Evolutionary conservation across 345 rosid species (phyloP), one percentile per base, ranked within the genome.

Genomic region (Cochlearia excelsa): DNA sequence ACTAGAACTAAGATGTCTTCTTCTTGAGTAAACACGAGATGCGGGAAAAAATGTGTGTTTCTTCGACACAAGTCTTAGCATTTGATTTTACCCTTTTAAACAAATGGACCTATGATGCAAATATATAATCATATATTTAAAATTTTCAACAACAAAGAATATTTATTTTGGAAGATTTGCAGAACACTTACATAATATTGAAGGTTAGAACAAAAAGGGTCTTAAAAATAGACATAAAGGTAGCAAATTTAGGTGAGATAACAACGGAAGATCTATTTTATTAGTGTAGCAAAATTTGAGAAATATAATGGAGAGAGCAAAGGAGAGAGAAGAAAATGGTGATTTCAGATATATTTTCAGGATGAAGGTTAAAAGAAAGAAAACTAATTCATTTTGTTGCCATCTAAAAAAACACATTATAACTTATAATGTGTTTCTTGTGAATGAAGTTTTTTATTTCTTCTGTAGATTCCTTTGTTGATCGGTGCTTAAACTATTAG

Each of bases 21-120:
- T 57, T 51, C 29, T 64, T 38, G 7, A 29, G 61, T 29, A 53
- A 62, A 49, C 10, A 53, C 37, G 44, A 27, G 31, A 27, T 6
- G 61, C 52, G 4, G 5, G 4, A 9, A 70, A 51, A 51, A n/a
- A 59, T 44, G 44, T 59, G 35, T 49, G 23, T 65, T 16, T 57
- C 54, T 34, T 39, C 6, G 41, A 46, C 30, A 77, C 8, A 55
- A 31, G 37, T 63, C 63, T 72, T 55, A 53, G 81, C 81, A 65
- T 74, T 61, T 59, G 46, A 48, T 40, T 16, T 16, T 60, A 1
- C 35, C 26, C 40, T 52, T 53, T 46, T 46, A 47, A 30, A 41
- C 23, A 54, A 6, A 30, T 26, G 41, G 43, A 5, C 29, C 43
- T 7, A 38, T 51, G 31, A 4, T 46, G 23, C 23, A 16, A 16